Evolutionary conservation across 108 stramenopile genomes (phyloP).

Genomic region (Nitzschia sp.): DNA sequence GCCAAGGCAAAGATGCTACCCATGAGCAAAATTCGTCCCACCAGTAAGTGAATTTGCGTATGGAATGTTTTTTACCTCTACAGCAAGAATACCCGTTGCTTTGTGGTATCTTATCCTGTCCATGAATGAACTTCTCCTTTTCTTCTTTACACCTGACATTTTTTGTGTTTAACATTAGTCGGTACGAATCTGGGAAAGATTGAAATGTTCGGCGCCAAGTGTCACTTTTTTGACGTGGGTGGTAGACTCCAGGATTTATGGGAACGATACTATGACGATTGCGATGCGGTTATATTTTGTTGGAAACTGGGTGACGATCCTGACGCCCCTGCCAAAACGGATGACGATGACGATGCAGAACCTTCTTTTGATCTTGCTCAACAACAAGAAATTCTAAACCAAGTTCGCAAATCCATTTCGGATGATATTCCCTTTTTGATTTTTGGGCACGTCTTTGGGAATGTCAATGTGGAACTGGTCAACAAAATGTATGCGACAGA

Average conservation of each 20-base stretch:
- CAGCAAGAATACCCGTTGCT: too few relatives aligned
- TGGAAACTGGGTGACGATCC: conserved; percentile 42
- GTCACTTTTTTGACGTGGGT: conserved; percentile 74
- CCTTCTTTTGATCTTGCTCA: conserved; percentile 20
- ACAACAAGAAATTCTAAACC: conserved; percentile 42
- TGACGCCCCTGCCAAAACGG: conserved; percentile 22
- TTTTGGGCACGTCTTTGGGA: conserved; percentile 47
- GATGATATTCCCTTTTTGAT: conserved; percentile 60
- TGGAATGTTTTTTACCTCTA: neutral
- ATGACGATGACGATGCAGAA: conserved; percentile 41
- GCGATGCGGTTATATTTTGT: conserved; percentile 78
- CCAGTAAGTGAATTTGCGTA: conserved; percentile 40
- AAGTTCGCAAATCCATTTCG: conserved; percentile 41
- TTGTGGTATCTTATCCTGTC: too few relatives aligned
- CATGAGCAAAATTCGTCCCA: conserved; percentile 71
- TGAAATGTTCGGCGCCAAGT: conserved; percentile 66
- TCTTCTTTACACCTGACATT: neutral
- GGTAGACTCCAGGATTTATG: conserved; percentile 79
- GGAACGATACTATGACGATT: conserved; percentile 81
- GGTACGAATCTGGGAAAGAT: conserved; percentile 81
- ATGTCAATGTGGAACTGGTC: conserved; percentile 17
- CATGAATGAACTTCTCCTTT: too few relatives aligned
- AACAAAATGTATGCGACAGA: conserved; percentile 35
- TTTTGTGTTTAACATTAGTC: conserved; percentile 27
- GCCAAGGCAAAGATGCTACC: conserved; percentile 71